Evolutionary conservation across 2,329 filamentous ascomycete genomes (phyloP).

Genomic region (Teratosphaeria destructans): DNA sequence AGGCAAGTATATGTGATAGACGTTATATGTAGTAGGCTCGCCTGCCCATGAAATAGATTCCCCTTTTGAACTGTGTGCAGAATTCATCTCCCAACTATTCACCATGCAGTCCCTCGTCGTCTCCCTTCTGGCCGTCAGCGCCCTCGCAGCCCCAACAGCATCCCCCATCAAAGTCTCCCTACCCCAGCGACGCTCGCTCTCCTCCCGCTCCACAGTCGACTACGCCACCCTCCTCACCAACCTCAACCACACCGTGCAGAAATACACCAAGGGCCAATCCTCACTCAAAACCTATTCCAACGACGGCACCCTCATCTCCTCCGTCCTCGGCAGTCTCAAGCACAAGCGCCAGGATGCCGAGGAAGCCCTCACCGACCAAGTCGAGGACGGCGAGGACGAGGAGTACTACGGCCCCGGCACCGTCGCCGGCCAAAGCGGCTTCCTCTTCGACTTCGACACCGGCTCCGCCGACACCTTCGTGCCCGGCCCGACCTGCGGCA

Average conservation of each 20-base stretch:
- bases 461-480: conserved; percentile 15
- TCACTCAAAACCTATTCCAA: background rate
- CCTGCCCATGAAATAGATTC: too few relatives aligned
- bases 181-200: background rate
- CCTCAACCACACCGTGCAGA: conserved; percentile 1
- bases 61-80: too few relatives aligned
- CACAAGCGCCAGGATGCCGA: background rate
- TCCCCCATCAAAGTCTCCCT: background rate
- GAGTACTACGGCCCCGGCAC: conserved; percentile 2
- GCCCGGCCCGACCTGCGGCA: conserved; percentile 13
- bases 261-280: conserved; percentile 1
- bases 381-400: conserved; percentile 2
- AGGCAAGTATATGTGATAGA: too few relatives aligned
- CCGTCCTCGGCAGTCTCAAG: background rate
- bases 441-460: conserved; percentile 18
- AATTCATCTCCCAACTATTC: background rate
- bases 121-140: background rate
- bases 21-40: too few relatives aligned
- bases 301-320: background rate
- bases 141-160: background rate
- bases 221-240: background rate
- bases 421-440: conserved; percentile 1
- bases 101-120: background rate
- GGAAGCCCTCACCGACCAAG: background rate
- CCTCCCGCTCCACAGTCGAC: background rate